phyloP scores from a whole-genome alignment of 331 rosid genomes.

The Pyrus hybrid region DNA sequence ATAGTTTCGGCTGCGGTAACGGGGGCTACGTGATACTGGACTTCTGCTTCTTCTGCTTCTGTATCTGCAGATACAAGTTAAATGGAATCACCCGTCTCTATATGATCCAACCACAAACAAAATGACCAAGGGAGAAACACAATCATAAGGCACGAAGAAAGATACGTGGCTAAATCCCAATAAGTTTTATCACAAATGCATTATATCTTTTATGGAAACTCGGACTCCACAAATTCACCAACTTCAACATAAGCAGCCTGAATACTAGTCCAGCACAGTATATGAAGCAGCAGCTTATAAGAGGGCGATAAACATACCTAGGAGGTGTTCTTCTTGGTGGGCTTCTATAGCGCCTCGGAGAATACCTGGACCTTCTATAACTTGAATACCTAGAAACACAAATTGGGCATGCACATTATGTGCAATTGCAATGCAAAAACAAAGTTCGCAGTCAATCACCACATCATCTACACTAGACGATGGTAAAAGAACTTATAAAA shows the following conservation, averaged over 20 bases:
- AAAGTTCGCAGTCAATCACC: not conserved
- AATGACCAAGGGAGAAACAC: not conserved
- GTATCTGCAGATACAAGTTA: conserved; percentile 11
- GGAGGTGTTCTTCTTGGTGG: conserved; percentile 79
- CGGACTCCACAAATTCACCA: not conserved
- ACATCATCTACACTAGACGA: not conserved
- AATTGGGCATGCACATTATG: not conserved
- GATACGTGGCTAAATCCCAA: not conserved
- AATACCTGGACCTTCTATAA: conserved; percentile 72
- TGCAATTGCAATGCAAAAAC: not conserved
- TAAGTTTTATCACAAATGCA: not conserved
- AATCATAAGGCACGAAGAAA: not conserved
- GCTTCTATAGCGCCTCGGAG: conserved; percentile 90
- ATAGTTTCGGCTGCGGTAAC: conserved; percentile 46
- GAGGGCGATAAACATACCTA: conserved; percentile 34
- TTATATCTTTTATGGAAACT: not conserved
- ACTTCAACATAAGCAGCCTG: not conserved
- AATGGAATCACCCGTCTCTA: not conserved
- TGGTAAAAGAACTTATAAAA: not conserved
- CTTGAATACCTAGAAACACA: conserved; percentile 47
- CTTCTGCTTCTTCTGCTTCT: conserved; percentile 82
- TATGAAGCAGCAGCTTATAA: not conserved
- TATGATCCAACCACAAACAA: not conserved
- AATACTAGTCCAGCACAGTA: not conserved
- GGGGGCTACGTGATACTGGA: conserved; percentile 74